Conservation (phyloP, 192 early-diverging fungal genomes). For the Linnemannia schmuckeri region DNA sequence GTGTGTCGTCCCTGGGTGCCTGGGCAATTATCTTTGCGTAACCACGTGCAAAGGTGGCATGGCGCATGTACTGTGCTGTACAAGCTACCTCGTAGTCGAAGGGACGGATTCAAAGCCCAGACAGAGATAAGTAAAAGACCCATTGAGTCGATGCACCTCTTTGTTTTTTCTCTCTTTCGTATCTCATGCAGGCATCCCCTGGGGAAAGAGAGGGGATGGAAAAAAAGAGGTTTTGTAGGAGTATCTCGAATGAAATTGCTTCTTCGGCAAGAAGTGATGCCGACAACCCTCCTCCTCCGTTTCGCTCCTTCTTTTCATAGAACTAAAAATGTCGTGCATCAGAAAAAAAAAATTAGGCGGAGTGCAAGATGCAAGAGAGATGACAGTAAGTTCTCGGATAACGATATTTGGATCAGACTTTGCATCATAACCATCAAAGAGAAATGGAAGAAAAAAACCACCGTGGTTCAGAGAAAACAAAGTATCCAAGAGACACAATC, state of each 20-base stretch:
- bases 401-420: not conserved
- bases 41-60: constrained; percentile 1
- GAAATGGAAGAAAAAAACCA: not conserved
- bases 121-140: not conserved
- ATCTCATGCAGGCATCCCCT: not conserved
- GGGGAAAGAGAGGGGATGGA: not conserved
- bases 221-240: not conserved
- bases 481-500: not conserved
- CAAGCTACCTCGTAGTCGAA: not conserved
- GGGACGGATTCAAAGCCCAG: too few species aligned
- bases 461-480: not conserved
- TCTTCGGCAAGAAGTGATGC: constrained; percentile 5
- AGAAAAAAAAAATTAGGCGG: not conserved
- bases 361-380: not conserved
- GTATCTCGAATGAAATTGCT: not conserved
- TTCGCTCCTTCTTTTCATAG: not conserved
- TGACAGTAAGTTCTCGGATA: not conserved
- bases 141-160: not conserved
- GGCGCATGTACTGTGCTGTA: not conserved
- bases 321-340: not conserved
- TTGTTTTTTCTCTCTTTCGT: not conserved
- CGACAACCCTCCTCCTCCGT: not conserved
- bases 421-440: not conserved
- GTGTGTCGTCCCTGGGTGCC: not conserved
- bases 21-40: constrained; percentile 1